phyloP scores from a whole-genome alignment of 495 filamentous ascomycete genomes.

The Lasiosphaeria hispida region DNA sequence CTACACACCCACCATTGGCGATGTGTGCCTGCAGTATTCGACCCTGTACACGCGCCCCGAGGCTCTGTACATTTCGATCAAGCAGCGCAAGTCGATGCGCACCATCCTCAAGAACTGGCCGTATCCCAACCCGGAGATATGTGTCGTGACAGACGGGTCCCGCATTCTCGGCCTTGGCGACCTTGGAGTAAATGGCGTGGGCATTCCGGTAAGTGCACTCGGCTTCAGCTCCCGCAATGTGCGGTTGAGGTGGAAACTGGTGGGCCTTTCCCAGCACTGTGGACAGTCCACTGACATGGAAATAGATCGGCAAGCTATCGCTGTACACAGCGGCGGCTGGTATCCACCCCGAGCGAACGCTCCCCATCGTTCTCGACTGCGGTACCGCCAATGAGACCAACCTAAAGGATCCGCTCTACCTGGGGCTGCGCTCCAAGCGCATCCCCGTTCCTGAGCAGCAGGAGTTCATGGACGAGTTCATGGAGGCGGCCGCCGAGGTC shows the following conservation, averaged over 20 bases:
- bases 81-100: slow-evolving; percentile 78
- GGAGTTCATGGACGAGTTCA: slow-evolving; percentile 96
- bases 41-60: slow-evolving; percentile 95
- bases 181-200: slow-evolving; percentile 95
- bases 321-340: slow-evolving; percentile 96
- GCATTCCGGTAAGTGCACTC: slow-evolving; percentile 76
- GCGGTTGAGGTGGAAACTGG: not conserved
- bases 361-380: slow-evolving; percentile 87
- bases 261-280: slow-evolving; percentile 18
- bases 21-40: slow-evolving; percentile 93
- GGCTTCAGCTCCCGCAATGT: slow-evolving; percentile 8
- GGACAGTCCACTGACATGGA: slow-evolving; percentile 27
- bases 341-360: slow-evolving; percentile 86
- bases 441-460: slow-evolving; percentile 75
- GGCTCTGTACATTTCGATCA: slow-evolving; percentile 88
- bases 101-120: slow-evolving; percentile 90
- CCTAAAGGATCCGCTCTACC: slow-evolving; percentile 88
- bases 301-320: slow-evolving; percentile 76
- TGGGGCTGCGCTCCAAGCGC: slow-evolving; percentile 83
- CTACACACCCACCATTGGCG: slow-evolving; percentile 96
- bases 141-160: slow-evolving; percentile 94
- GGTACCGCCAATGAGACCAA: slow-evolving; percentile 88
- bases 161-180: slow-evolving; percentile 95
- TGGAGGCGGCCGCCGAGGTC: slow-evolving; percentile 83
- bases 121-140: slow-evolving; percentile 83